These are phyloP conservation scores for Naganishia onofrii DNA, from an alignment of 768 basidiomycete species.

Conservation along the genomic window DNA sequence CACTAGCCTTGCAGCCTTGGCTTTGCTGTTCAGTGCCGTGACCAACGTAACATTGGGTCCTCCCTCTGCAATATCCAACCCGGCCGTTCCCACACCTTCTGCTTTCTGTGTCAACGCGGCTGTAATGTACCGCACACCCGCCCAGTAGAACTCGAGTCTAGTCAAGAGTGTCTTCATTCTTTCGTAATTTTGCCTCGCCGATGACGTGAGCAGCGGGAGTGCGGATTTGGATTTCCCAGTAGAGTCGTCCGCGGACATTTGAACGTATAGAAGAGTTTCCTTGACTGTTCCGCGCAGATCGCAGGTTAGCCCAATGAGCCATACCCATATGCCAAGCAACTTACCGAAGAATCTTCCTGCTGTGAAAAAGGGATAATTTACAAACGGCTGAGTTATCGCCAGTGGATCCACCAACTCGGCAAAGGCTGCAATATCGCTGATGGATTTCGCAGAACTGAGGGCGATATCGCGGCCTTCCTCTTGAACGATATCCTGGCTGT, in stretches of 20 bases:
- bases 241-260: constrained; percentile 10
- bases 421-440: constrained; percentile 34
- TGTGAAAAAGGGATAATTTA: constrained; percentile 34
- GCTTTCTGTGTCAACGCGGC: constrained; percentile 33
- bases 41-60: constrained; percentile 18
- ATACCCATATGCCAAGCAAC: constrained; percentile 3
- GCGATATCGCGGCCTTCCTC: constrained; percentile 31
- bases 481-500: constrained; percentile 10
- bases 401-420: constrained; percentile 35
- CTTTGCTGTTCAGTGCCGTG: constrained; percentile 12
- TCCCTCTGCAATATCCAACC: constrained; percentile 17
- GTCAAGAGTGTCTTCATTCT: constrained; percentile 23
- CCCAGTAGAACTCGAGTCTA: constrained; percentile 30
- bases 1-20: constrained; percentile 10
- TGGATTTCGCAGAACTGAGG: constrained; percentile 34
- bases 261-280: constrained; percentile 17
- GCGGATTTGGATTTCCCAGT: constrained; percentile 7
- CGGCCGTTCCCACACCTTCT: constrained; percentile 27
- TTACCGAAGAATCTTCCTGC: constrained; percentile 33
- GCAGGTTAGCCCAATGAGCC: not conserved
- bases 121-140: constrained; percentile 33
- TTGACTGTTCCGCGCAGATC: not conserved
- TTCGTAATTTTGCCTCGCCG: constrained; percentile 15
- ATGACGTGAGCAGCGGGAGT: constrained; percentile 6
- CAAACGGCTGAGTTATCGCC: constrained; percentile 33